Conservation (phyloP, 2,329 filamentous ascomycete species). For the Penicillium brasilianum region DNA sequence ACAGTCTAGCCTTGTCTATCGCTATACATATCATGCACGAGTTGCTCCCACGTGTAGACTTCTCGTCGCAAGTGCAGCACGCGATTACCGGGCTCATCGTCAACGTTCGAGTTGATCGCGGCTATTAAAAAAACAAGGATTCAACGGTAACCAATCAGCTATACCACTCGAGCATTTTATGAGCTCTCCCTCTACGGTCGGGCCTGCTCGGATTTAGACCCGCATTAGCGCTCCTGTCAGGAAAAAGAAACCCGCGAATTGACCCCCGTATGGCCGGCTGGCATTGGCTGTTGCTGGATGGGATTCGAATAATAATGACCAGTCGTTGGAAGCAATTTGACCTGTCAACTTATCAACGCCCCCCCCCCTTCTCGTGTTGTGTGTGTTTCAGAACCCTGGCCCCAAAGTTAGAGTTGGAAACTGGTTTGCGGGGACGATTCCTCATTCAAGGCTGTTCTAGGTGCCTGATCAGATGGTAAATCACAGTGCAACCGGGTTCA, state of each 20-base stretch:
- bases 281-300: neutral
- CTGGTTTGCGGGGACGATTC: constrained; percentile 1
- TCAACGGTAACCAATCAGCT: constrained; percentile 12
- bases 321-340: neutral
- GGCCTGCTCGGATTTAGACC: constrained; percentile 3
- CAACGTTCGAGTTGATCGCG: constrained; percentile 13
- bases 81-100: constrained; percentile 14
- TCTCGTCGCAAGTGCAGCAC: neutral
- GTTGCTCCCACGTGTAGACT: no score
- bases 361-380: neutral
- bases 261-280: constrained; percentile 7
- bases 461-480: neutral
- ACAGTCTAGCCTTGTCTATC: neutral
- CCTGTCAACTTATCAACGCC: constrained; percentile 6
- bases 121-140: constrained; percentile 14
- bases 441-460: neutral
- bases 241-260: constrained; percentile 12
- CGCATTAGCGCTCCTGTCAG: constrained; percentile 24
- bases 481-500: no score
- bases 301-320: constrained; percentile 5
- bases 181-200: constrained; percentile 4
- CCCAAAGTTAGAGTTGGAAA: neutral
- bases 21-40: no score
- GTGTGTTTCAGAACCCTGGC: no score
- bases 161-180: constrained; percentile 15